Evolutionary conservation across 306 rosid genomes (phyloP), one percentile per base, ranked within the genome.

Genomic region (Argentina anserina): DNA sequence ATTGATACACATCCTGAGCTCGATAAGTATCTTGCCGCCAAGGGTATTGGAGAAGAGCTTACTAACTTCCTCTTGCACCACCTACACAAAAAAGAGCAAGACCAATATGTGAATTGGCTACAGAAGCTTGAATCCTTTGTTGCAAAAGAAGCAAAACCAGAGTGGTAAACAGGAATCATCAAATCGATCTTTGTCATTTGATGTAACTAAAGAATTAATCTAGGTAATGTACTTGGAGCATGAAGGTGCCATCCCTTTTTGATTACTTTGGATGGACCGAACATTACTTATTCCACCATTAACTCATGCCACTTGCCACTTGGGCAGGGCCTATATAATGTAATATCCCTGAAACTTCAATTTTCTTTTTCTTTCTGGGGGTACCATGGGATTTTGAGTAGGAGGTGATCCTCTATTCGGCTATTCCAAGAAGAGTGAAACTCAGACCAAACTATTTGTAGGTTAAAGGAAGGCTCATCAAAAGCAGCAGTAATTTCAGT

Each of bases 71-170:
- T 93, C 77, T 78, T 87, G 52, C 82, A 72, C 80, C 83, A 87
- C 81, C 80, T 87, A 9, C 92, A 86, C 75, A 82, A 66, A 69
- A 87, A 84, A 72, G 96, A 90, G 84, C 92, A 89, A 62, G 80
- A 69, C 46, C 96, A 89, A 39, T 93, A 93, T 36, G 71, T 86
- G 70, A 84, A 89, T 71, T 93, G 98, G 98, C 79, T 90, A 70
- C 79, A 82, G 74, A 81, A 68, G 53, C 86, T 86, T 26, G 86
- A 87, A 65, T 88, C 81, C 39, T 83, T 69, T 33, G 50, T 83
- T 29, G 68, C 80, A 17, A 64, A 80, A 82, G 5, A 58, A 20
- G 68, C 78, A 17, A 64, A 80, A 82, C 9, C 68, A 17, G 81
- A 82, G 80, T 72, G 80, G 79, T 39, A 14, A 21, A 60, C 65